Percentiles rank a stretch among this genome's conserved stretches.
These are phyloP conservation scores for Brassica carinata DNA, from an alignment of 345 rosid genomes.

Conservation along the genomic window DNA sequence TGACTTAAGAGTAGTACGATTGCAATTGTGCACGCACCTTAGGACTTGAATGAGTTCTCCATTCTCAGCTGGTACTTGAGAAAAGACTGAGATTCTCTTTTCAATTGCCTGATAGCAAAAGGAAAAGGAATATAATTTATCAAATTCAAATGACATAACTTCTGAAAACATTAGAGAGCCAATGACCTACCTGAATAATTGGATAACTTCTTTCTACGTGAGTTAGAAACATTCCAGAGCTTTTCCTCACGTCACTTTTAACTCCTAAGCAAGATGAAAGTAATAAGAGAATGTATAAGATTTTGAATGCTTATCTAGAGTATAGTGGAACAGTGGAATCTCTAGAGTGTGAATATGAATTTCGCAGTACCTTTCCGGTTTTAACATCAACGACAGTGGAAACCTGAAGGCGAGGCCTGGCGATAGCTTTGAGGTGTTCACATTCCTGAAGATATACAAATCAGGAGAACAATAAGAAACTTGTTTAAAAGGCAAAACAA, in stretches of 20 bases:
- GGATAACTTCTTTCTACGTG: conserved; percentile 73
- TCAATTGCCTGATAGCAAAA: conserved; percentile 69
- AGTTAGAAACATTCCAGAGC: conserved; percentile 94
- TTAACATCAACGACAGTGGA: conserved; percentile 89
- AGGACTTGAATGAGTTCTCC: conserved; percentile 96
- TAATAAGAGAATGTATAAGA: neutral
- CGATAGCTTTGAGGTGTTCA: conserved; percentile 82
- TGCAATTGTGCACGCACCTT: conserved; percentile 53
- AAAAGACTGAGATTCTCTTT: conserved; percentile 83
- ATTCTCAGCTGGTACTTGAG: conserved; percentile 90
- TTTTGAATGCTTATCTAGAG: neutral
- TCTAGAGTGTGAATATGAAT: conserved; percentile 10
- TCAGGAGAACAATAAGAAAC: neutral
- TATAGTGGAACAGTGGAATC: too few relatives aligned
- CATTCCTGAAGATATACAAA: conserved; percentile 66
- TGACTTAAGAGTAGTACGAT: conserved; percentile 21
- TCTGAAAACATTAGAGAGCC: neutral
- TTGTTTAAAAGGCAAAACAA: neutral
- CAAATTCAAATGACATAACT: neutral
- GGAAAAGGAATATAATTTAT: neutral
- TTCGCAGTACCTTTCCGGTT: conserved; percentile 84
- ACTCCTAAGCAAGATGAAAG: conserved; percentile 52
- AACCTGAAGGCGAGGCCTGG: conserved; percentile 72
- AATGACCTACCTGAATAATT: conserved; percentile 67
- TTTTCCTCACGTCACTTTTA: conserved; percentile 88